Evolutionary conservation across 352 stramenopile genomes (phyloP), one percentile per base, ranked within the genome.

Genomic region (Pythium sp.): DNA sequence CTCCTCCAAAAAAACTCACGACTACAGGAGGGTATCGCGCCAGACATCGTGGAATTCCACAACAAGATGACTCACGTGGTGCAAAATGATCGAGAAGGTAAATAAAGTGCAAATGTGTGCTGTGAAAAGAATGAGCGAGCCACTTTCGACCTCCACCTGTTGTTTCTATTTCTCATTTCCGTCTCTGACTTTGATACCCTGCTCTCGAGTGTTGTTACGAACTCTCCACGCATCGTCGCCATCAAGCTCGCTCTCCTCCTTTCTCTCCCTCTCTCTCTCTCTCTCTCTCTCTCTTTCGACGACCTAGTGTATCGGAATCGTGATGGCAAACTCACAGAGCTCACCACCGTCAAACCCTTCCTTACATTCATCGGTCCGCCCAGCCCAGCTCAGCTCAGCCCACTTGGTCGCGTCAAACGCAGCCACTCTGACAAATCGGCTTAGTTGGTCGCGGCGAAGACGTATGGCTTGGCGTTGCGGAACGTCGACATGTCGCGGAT

Each of bases 401-500:
- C 26, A 43, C 36, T 43, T 43, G 18, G 26, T 24, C 53, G 26
- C 26, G 36, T 43, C 53, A 24, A 26, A 38, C 30, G 5, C 53
- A 38, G 53, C 5, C 53, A 36, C 12, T 57, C 22, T 14, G 24
- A 14, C 5, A 14, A 28, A 41, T 41, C 26, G 49, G 8, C 26
- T 59, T 90, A 92, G 75, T 89, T 90, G 68, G 72, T 72, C 49
- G 65, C 72, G 46, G 75, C 87, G 63, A 97, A 97, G 54, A 97
- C 91, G 75, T 97, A 97, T 32, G 87, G 80, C 81, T 97, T 96
- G 66, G 91, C 91, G 73, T 97, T 97, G 67, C 93, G 87, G 81
- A 97, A 98, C 18, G 93, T 97, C 64, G 88, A 97, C 85, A 96
- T 96, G 80, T 98, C 93, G 62, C 91, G 82, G 73, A 98, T 95